These are phyloP conservation scores for Mortierella alpina DNA, from an alignment of 192 early-diverging fungal species.

Conservation along the genomic window DNA sequence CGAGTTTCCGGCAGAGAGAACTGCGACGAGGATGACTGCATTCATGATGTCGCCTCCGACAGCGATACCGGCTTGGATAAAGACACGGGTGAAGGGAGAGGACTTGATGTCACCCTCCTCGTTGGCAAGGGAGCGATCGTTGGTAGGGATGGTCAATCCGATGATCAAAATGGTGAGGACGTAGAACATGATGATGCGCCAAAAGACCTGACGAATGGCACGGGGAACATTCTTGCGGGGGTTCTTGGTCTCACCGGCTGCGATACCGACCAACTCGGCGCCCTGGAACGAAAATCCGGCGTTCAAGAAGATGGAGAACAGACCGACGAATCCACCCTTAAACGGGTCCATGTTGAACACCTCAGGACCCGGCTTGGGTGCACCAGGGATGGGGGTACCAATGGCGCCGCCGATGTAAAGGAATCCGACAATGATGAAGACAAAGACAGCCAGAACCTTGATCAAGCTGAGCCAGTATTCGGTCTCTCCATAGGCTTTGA, in stretches of 20 bases:
- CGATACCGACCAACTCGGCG: slow-evolving; percentile 90
- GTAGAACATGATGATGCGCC: slow-evolving; percentile 89
- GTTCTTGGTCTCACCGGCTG: slow-evolving; percentile 90
- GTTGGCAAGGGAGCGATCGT: slow-evolving; percentile 64
- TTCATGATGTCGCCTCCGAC: slow-evolving; percentile 74
- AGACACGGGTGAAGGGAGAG: slow-evolving; percentile 77
- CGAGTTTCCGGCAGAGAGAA: slow-evolving; percentile 82
- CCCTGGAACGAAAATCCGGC: slow-evolving; percentile 90
- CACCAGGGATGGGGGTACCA: slow-evolving; percentile 65
- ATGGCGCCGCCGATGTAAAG: slow-evolving; percentile 71
- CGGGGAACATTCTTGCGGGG: slow-evolving; percentile 81
- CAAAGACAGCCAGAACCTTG: slow-evolving; percentile 80
- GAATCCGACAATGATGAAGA: slow-evolving; percentile 83
- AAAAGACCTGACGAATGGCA: slow-evolving; percentile 83
- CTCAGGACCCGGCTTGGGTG: slow-evolving; percentile 45
- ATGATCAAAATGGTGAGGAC: slow-evolving; percentile 86
- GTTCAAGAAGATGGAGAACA: slow-evolving; percentile 75
- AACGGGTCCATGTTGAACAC: slow-evolving; percentile 63
- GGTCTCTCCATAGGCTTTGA: slow-evolving; percentile 82
- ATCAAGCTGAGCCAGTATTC: slow-evolving; percentile 84
- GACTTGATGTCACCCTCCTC: slow-evolving; percentile 58
- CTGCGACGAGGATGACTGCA: slow-evolving; percentile 70
- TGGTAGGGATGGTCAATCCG: slow-evolving; percentile 83
- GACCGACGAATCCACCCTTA: slow-evolving; percentile 68
- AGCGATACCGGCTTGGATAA: slow-evolving; percentile 66